Percentiles rank a stretch among this genome's conserved stretches.
These are phyloP conservation scores for Prunus fruticosa DNA, from an alignment of 306 rosid species.

Conservation along the genomic window DNA sequence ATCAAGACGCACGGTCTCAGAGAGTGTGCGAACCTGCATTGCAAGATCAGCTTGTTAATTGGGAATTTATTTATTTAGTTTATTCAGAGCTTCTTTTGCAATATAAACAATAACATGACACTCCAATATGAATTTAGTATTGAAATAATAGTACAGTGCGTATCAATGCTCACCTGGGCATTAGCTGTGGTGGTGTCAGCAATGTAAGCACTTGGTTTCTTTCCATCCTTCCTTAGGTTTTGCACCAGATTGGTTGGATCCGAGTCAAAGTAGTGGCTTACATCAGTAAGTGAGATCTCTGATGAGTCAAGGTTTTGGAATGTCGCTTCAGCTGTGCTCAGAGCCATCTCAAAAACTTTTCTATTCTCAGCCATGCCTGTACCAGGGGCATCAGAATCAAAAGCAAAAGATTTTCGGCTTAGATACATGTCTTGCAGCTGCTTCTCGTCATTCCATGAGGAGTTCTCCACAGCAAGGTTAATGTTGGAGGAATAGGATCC, in stretches of 20 bases:
- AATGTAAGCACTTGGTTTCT: constrained; percentile 94
- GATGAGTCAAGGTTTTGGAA: constrained; percentile 98
- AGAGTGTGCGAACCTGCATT: constrained; percentile 83
- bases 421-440: constrained; percentile 98
- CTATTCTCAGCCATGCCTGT: constrained; percentile 90
- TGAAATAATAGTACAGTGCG: background rate
- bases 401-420: constrained; percentile 92
- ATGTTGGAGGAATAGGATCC: constrained; percentile 98
- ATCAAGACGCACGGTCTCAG: constrained; percentile 97
- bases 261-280: constrained; percentile 96
- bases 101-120: background rate
- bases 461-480: constrained; percentile 95
- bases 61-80: background rate
- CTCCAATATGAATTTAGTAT: background rate
- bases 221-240: constrained; percentile 90
- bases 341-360: constrained; percentile 95
- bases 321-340: constrained; percentile 98
- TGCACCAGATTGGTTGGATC: constrained; percentile 98
- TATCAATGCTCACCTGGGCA: constrained; percentile 67
- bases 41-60: constrained; percentile 6
- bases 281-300: constrained; percentile 96
- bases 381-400: constrained; percentile 90
- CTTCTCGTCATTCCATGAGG: constrained; percentile 98
- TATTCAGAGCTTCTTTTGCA: background rate
- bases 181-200: constrained; percentile 99